Percentiles rank a stretch among this genome's conserved stretches.
These are phyloP conservation scores for Phanerodontia chrysosporium DNA, from an alignment of 768 basidiomycete genomes.

Conservation along the genomic window DNA sequence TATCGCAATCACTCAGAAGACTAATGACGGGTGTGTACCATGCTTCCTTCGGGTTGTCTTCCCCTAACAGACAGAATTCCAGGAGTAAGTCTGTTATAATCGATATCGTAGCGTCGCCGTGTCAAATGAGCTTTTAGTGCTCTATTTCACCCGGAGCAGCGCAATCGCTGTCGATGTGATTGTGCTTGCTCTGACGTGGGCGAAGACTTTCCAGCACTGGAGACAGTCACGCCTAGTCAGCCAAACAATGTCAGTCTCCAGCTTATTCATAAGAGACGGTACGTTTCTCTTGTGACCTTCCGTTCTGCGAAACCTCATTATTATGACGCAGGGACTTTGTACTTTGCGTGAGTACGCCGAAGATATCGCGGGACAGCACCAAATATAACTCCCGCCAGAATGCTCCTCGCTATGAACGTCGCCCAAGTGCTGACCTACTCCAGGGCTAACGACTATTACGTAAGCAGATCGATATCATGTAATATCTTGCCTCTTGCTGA, in stretches of 20 bases:
- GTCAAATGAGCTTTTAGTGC: not conserved
- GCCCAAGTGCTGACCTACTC: not conserved
- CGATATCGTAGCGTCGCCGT: not conserved
- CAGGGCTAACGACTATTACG: not conserved
- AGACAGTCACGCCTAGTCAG: not conserved
- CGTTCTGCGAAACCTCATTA: no score
- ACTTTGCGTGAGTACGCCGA: no score
- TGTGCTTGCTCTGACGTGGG: not conserved
- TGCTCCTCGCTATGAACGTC: no score
- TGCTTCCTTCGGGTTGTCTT: no score
- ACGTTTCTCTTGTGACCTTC: not conserved
- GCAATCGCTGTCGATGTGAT: not conserved
- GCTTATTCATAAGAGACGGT: not conserved
- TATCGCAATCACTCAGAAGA: no score
- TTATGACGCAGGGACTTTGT: no score
- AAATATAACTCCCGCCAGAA: no score
- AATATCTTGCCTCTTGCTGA: not conserved
- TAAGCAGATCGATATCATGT: not conserved
- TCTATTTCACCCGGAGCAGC: not conserved
- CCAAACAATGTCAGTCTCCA: not conserved
- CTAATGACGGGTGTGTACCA: no score
- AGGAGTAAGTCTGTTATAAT: no score
- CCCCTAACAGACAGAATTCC: no score
- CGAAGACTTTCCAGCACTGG: not conserved
- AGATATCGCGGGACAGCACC: no score